Conservation (phyloP, 2,329 filamentous ascomycete genomes). For the Seiridium unicorne region DNA sequence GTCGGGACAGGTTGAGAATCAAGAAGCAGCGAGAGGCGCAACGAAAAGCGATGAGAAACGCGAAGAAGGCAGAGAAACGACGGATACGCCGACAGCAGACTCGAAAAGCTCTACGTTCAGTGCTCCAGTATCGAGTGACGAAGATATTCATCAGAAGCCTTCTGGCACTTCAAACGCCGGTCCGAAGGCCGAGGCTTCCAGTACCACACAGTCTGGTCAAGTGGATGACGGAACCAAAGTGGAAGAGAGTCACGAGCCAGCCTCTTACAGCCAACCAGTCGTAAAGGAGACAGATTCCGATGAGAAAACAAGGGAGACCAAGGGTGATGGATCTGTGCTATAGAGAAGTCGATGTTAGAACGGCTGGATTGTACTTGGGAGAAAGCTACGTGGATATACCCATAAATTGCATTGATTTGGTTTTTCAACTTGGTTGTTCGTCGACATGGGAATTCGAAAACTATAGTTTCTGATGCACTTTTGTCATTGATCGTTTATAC, state of each 20-base stretch:
- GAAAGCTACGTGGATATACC: neutral
- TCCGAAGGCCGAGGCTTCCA: neutral
- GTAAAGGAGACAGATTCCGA: neutral
- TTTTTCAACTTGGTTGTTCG: too few relatives aligned
- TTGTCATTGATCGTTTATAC: too few relatives aligned
- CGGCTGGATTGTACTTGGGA: too few relatives aligned
- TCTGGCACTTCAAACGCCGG: neutral
- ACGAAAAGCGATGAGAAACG: neutral
- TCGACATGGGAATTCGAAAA: too few relatives aligned
- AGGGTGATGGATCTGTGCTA: neutral
- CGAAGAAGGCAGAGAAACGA: neutral
- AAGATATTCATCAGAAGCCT: neutral
- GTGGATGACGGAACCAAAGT: neutral
- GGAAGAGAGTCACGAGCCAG: neutral
- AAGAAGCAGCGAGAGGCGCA: neutral
- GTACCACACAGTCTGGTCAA: neutral
- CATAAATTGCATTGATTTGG: neutral
- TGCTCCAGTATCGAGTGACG: neutral
- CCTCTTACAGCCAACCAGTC: neutral
- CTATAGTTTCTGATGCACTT: too few relatives aligned
- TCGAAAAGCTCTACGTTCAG: neutral
- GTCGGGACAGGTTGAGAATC: neutral
- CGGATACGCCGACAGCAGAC: neutral
- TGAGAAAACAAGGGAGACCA: neutral
- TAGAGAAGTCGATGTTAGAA: neutral